These are phyloP conservation scores for Prunus davidiana DNA, from an alignment of 306 rosid species.

Conservation along the genomic window DNA sequence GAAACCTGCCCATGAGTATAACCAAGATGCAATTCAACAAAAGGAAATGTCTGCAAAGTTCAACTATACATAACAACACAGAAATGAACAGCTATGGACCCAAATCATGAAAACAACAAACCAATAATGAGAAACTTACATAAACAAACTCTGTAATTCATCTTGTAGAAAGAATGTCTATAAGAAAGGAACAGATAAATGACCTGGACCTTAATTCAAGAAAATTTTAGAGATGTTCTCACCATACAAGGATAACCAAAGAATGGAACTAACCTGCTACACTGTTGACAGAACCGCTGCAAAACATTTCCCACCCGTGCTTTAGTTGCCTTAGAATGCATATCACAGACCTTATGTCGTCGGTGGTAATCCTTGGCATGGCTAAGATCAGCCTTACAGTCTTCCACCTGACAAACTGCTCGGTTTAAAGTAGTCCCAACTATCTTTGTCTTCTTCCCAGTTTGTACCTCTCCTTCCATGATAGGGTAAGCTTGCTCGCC, in stretches of 20 bases:
- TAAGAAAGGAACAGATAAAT: not conserved
- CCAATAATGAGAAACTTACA: not conserved
- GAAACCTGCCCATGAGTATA: constrained; percentile 66
- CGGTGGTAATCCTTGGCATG: constrained; percentile 86
- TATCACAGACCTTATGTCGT: constrained; percentile 88
- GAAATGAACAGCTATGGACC: not conserved
- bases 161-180: not conserved
- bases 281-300: constrained; percentile 98
- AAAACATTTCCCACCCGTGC: constrained; percentile 71
- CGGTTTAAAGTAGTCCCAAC: constrained; percentile 57
- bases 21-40: constrained; percentile 27
- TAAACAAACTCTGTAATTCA: constrained; percentile 9
- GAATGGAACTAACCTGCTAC: constrained; percentile 67
- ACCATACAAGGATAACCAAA: constrained; percentile 8
- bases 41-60: constrained; percentile 17
- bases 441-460: constrained; percentile 71
- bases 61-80: not conserved
- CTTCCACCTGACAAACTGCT: constrained; percentile 86
- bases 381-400: constrained; percentile 81
- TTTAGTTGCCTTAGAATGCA: constrained; percentile 80
- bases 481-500: constrained; percentile 61
- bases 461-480: constrained; percentile 54
- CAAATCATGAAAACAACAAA: not conserved
- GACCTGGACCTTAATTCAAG: constrained; percentile 3
- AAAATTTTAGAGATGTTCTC: constrained; percentile 10